Conservation (phyloP, 1,284 basidiomycete species). For the Termitomyces sp. region DNA sequence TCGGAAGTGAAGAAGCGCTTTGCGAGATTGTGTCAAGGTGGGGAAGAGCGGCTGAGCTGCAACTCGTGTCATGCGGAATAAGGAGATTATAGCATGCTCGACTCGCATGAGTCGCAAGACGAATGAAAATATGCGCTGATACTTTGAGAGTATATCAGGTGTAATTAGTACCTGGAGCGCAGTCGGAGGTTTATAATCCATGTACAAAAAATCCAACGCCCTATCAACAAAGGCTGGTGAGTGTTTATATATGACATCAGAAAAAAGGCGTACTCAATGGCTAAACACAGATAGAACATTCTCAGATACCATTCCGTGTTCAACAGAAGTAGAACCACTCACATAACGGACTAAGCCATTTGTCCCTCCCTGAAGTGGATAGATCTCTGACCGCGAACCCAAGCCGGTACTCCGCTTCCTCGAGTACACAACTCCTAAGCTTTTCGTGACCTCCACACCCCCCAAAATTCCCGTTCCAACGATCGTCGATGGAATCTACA, state of each 20-base stretch:
- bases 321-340: slow-evolving; percentile 25
- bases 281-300: slow-evolving; percentile 26
- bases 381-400: slow-evolving; percentile 80
- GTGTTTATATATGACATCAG: background rate
- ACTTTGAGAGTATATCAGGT: slow-evolving; percentile 68
- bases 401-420: slow-evolving; percentile 71
- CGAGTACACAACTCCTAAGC: slow-evolving; percentile 31
- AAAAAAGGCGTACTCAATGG: slow-evolving; percentile 48
- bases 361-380: slow-evolving; percentile 53
- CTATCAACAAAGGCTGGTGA: slow-evolving; percentile 30
- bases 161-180: slow-evolving; percentile 71
- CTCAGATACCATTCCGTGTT: slow-evolving; percentile 9
- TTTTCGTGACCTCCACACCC: slow-evolving; percentile 15
- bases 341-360: slow-evolving; percentile 78
- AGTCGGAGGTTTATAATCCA: slow-evolving; percentile 78
- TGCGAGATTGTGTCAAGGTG: slow-evolving; percentile 47
- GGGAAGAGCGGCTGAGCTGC: slow-evolving; percentile 49
- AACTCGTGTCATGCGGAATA: slow-evolving; percentile 57
- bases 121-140: slow-evolving; percentile 77
- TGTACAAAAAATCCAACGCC: slow-evolving; percentile 82
- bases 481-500: slow-evolving; percentile 60
- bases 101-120: slow-evolving; percentile 75
- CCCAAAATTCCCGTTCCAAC: slow-evolving; percentile 20
- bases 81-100: slow-evolving; percentile 61
- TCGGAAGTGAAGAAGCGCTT: slow-evolving; percentile 59